Conservation (phyloP, 139 green algal genomes). For the Pseudopediastrum boryanum region DNA sequence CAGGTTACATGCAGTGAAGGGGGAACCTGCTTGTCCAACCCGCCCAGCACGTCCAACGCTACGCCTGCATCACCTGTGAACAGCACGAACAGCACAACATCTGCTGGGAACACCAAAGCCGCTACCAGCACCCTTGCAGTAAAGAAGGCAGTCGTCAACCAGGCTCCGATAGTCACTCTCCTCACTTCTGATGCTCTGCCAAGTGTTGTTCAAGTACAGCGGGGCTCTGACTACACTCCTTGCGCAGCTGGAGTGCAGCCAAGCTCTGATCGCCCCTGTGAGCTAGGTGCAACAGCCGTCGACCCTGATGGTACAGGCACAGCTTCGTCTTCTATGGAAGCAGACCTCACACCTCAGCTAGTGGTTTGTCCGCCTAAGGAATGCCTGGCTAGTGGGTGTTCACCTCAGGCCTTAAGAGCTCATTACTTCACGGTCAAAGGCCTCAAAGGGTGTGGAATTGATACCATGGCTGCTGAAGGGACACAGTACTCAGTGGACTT, state of each 20-base stretch:
- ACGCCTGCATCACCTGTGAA: neutral
- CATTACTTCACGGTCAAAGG: slow-evolving; percentile 48
- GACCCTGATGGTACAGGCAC: slow-evolving; percentile 32
- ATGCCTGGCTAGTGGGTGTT: slow-evolving; percentile 43
- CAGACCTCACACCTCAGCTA: slow-evolving; percentile 39
- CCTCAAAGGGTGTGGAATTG: slow-evolving; percentile 48
- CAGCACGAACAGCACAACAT: neutral
- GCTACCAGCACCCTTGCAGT: neutral
- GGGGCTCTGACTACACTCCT: slow-evolving; percentile 18
- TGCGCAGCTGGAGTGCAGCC: slow-evolving; percentile 21
- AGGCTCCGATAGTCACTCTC: slow-evolving; percentile 4
- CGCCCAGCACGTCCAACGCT: neutral
- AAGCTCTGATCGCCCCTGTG: slow-evolving; percentile 30
- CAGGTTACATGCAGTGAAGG: slow-evolving; percentile 40
- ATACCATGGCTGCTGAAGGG: slow-evolving; percentile 37
- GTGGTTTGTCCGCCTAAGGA: slow-evolving; percentile 49
- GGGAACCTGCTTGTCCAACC: slow-evolving; percentile 36
- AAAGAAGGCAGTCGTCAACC: neutral
- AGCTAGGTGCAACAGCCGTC: slow-evolving; percentile 45
- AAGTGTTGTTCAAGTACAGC: slow-evolving; percentile 16
- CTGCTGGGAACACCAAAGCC: too few species aligned
- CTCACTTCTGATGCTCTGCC: neutral
- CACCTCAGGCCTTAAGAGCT: slow-evolving; percentile 26
- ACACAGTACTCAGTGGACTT: slow-evolving; percentile 52
- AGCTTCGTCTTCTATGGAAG: too few species aligned